Conservation (phyloP, 768 basidiomycete genomes). For the Porpolomopsis calyptriformis region DNA sequence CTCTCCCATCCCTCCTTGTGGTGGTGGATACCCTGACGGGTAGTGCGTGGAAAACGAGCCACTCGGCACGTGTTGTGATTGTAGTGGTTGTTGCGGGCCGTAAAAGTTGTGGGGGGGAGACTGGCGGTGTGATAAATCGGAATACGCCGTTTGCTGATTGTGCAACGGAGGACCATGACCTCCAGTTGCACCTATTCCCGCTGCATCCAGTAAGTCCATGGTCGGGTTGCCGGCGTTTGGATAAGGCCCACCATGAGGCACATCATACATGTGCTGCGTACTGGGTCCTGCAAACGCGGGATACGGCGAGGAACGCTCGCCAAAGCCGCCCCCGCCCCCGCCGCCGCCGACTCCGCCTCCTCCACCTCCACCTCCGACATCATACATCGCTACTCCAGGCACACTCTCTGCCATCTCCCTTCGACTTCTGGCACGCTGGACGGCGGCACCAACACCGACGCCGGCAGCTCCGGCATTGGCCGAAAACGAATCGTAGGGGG, state of each 20-base stretch:
- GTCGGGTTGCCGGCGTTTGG: conserved; percentile 9
- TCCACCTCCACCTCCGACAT: conserved; percentile 13
- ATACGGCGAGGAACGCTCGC: conserved; percentile 8
- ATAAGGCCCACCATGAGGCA: conserved; percentile 6
- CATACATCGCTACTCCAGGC: conserved; percentile 17
- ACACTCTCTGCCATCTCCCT: conserved; percentile 20
- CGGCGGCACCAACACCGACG: conserved; percentile 24
- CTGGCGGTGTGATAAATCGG: conserved; percentile 9
- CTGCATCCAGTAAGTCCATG: conserved; percentile 16
- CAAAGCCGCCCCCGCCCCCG: conserved; percentile 10
- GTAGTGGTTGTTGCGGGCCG: conserved; percentile 3
- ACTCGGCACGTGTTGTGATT: not conserved
- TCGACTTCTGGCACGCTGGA: conserved; percentile 30
- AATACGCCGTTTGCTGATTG: conserved; percentile 6
- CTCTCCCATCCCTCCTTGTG: not conserved
- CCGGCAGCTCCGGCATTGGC: conserved; percentile 29
- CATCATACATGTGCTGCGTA: conserved; percentile 1
- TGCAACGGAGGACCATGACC: conserved; percentile 14
- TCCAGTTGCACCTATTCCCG: conserved; percentile 11
- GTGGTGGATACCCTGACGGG: not conserved
- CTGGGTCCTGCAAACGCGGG: conserved; percentile 10
- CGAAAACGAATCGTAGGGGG: conserved; percentile 16
- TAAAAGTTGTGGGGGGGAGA: conserved; percentile 5
- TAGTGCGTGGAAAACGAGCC: conserved; percentile 9
- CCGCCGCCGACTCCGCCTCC: too few relatives aligned